A percentile compares a stretch with the other conserved stretches of the same genome.
Evolutionary conservation across 192 early-diverging fungal species (phyloP).

Genomic region (Mycoemilia scoparia): DNA sequence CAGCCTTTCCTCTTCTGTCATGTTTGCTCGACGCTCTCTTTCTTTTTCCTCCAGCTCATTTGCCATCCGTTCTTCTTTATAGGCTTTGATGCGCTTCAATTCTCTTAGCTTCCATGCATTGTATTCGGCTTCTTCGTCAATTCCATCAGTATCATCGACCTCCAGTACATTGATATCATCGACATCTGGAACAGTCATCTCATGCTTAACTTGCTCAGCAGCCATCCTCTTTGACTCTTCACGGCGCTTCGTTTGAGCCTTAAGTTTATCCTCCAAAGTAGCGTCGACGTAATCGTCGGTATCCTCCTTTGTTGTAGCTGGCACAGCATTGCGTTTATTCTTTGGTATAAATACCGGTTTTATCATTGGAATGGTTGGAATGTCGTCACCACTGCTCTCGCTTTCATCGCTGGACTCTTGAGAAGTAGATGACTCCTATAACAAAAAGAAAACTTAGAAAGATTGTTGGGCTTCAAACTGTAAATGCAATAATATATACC

Average conservation of each 20-base stretch:
- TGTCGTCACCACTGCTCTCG: constrained; percentile 38
- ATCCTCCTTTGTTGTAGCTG: not conserved
- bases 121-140: constrained; percentile 76
- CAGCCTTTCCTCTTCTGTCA: constrained; percentile 69
- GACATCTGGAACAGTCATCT: constrained; percentile 17
- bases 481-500: too few relatives aligned
- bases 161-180: constrained; percentile 23
- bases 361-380: constrained; percentile 36
- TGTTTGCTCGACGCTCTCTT: constrained; percentile 51
- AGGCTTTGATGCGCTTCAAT: constrained; percentile 70
- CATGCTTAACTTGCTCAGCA: constrained; percentile 10
- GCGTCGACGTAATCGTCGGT: constrained; percentile 35
- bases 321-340: constrained; percentile 23
- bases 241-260: constrained; percentile 38
- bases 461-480: too few relatives aligned
- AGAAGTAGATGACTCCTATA: constrained; percentile 1
- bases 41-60: constrained; percentile 60
- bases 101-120: constrained; percentile 85
- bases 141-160: constrained; percentile 82
- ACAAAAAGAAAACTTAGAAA: constrained; percentile 3
- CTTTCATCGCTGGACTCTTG: constrained; percentile 28
- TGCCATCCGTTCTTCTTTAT: constrained; percentile 53
- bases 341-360: constrained; percentile 92
- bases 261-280: constrained; percentile 33
- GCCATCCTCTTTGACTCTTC: constrained; percentile 16